Conservation (phyloP, 2,329 filamentous ascomycete genomes). For the Fusarium sp. region DNA sequence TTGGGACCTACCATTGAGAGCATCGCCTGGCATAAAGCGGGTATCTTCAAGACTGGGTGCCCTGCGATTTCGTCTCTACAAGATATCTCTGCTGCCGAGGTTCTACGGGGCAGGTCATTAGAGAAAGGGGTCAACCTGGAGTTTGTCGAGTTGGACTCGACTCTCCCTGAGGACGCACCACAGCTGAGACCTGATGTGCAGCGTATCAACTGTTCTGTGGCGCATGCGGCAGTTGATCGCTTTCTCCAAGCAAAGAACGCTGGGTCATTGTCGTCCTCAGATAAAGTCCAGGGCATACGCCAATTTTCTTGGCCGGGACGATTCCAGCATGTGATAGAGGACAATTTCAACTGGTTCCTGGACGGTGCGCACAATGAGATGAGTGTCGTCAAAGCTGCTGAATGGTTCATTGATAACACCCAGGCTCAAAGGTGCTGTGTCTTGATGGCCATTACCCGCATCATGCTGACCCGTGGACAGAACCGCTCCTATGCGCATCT, state of each 20-base stretch:
- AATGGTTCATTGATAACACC: neutral
- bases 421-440: neutral
- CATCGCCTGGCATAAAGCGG: neutral
- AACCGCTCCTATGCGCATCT: neutral
- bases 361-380: neutral
- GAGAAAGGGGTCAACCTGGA: neutral
- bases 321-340: neutral
- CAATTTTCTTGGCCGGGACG: neutral
- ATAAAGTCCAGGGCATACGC: neutral
- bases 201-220: neutral
- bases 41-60: neutral
- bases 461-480: neutral
- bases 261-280: neutral
- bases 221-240: neutral
- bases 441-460: neutral
- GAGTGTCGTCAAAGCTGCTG: neutral
- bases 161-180: neutral
- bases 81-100: neutral
- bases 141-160: neutral
- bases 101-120: neutral
- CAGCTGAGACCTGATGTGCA: neutral
- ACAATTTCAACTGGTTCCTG: neutral
- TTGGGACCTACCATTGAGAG: neutral
- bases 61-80: neutral
- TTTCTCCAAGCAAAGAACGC: neutral